Evolutionary conservation across 768 basidiomycete genomes (phyloP), one percentile per base, ranked within the genome.

Genomic region (Suillus hirtellus): DNA sequence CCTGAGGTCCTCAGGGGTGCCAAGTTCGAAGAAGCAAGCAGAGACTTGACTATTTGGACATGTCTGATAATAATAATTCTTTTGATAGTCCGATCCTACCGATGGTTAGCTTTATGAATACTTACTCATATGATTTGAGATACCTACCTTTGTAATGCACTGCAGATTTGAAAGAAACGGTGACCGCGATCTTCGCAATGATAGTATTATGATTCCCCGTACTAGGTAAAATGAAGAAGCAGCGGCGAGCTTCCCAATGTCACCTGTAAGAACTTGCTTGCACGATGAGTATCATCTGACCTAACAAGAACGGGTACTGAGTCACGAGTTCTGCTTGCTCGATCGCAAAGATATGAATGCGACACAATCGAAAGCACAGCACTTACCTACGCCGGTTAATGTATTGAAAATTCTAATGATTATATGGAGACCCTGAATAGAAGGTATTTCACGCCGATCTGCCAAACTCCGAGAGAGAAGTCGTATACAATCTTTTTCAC

Each of bases 11-110:
- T 78, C 77, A 1, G 82, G 27, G 1, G 80, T 84, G 2, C 82
- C 84, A 9, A 87, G 86, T 68, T 87, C 83, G 11, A 88, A 84
- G 17, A 81, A 80, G 70, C 87, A 89, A 7, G 76, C 72, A 0
- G 87, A 67, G 0, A 65, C 27, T 65, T 85, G 79, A 1, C 77
- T 70, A 64, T 83, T 86, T 12, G 84, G 83, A 17, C 68, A 67
- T 0, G 84, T 79, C 79, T 80, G 87, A 64, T 87, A 84, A 6
- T 67, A 56, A 17, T 83, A 77, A 64, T 82, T 85, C 19, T 71
- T 71, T 1, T 62, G 56, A 66, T 85, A 87, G n/a, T 70, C 49
- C 21, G 47, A 49, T 49, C 47, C 47, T 49, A 24, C 21, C 21
- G 4, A 65, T 21, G 10, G 64, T 71, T 37, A 27, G 24, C 38